Conservation (phyloP, 2,329 filamentous ascomycete species). For the Albifimbria verrucaria region DNA sequence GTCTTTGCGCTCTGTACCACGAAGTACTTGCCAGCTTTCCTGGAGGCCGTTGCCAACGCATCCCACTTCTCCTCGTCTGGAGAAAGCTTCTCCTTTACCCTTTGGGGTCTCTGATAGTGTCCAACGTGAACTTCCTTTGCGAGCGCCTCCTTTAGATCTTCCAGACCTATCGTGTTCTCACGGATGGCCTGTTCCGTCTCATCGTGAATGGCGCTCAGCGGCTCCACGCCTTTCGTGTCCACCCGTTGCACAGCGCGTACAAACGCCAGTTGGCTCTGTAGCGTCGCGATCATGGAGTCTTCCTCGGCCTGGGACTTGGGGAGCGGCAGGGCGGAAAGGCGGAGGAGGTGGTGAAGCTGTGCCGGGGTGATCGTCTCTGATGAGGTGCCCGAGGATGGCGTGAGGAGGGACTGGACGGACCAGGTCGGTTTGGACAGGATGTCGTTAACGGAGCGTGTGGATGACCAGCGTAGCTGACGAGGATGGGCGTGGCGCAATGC, state of each 20-base stretch:
- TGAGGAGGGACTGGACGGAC: constrained; percentile 76
- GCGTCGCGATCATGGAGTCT: constrained; percentile 65
- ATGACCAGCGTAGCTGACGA: constrained; percentile 10
- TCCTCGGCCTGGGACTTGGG: constrained; percentile 64
- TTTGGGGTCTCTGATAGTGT: constrained; percentile 42
- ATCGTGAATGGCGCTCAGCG: constrained; percentile 76
- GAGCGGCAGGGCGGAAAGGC: constrained; percentile 80
- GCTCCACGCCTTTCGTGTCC: constrained; percentile 68
- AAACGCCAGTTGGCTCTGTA: constrained; percentile 83
- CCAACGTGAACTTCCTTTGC: constrained; percentile 60
- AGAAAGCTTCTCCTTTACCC: constrained; percentile 32
- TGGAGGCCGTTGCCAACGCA: constrained; percentile 62
- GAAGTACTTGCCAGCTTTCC: constrained; percentile 70
- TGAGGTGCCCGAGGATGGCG: constrained; percentile 29
- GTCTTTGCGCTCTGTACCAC: constrained; percentile 65
- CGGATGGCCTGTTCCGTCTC: constrained; percentile 64
- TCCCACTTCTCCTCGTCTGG: constrained; percentile 64
- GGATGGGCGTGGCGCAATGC: constrained; percentile 10
- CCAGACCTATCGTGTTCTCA: constrained; percentile 58
- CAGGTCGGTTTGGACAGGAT: constrained; percentile 72
- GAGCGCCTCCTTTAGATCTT: constrained; percentile 54
- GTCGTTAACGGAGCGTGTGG: constrained; percentile 19
- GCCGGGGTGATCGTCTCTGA: constrained; percentile 54
- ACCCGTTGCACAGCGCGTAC: constrained; percentile 82
- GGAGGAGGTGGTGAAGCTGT: constrained; percentile 79